Conservation (phyloP, 495 filamentous ascomycete species). For the Hyaloscypha finlandica region DNA sequence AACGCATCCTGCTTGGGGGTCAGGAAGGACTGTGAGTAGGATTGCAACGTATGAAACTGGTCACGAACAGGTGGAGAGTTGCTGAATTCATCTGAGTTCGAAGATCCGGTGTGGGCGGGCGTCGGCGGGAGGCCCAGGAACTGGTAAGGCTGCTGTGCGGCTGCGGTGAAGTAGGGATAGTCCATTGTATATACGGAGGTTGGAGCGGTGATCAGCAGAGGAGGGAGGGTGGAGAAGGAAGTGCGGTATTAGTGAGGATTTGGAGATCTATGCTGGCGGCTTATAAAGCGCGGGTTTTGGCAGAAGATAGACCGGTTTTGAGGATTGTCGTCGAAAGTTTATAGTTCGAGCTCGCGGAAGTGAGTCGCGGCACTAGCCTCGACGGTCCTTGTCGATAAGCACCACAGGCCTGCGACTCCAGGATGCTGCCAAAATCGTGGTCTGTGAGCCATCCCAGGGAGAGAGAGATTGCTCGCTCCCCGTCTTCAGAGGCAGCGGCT, state of each 20-base stretch:
- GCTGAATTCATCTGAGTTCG: slow-evolving; percentile 54
- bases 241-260: neutral
- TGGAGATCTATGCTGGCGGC: neutral
- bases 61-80: slow-evolving; percentile 55
- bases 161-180: slow-evolving; percentile 41
- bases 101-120: slow-evolving; percentile 53
- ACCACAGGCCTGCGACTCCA: neutral
- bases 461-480: too few relatives aligned
- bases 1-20: slow-evolving; percentile 27
- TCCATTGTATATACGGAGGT: slow-evolving; percentile 23
- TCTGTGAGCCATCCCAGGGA: too few relatives aligned
- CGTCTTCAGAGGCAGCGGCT: too few relatives aligned
- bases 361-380: neutral
- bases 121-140: slow-evolving; percentile 57
- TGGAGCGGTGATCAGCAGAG: neutral
- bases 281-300: slow-evolving; percentile 3
- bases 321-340: slow-evolving; percentile 20
- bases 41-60: slow-evolving; percentile 26
- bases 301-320: neutral
- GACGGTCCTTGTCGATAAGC: neutral
- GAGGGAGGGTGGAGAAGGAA: neutral
- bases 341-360: neutral
- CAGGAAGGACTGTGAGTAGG: slow-evolving; percentile 19
- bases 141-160: slow-evolving; percentile 50
- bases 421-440: too few relatives aligned